Evolutionary conservation across 805 yeast species (phyloP), one percentile per base, ranked within the genome.

Genomic region (Torulaspora franciscae): DNA sequence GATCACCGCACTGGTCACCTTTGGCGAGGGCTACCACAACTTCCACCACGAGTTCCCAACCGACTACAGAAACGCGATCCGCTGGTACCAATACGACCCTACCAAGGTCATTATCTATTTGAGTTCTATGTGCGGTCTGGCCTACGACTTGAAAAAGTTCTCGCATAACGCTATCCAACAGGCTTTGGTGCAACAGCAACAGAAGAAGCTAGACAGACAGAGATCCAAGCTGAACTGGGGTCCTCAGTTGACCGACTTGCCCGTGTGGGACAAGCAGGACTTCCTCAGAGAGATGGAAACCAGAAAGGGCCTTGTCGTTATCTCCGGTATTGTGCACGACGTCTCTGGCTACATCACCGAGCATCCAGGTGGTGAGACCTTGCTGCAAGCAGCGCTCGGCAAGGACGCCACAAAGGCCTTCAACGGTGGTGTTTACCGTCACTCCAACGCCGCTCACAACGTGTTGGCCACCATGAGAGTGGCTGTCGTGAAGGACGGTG

Each of bases 31-130:
- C 51, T 84, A 85, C 73, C 93, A 85, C 62, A 85, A 85, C 69
- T 85, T 85, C 80, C 95, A 85, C 67, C 95, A 85, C 65, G 95
- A 85, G 72, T 85, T 85, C 76, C 93, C 95, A 58, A 77, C 86
- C 14, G 95, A 85, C 69, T 85, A 85, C 76, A 79, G 95, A 76
- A 85, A 85, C 62, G 93, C 93, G 29, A 74, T 85, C 62, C 82
- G 79, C 63, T 85, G 93, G 93, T 85, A 81, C 72, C 91, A 85
- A 73, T 85, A 80, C 62, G 95, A 85, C 64, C 95, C 95, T 54
- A 84, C 93, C 40, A 85, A 85, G 68, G 58, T 77, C 38, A 56
- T 75, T 42, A 83, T 85, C 55, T 84, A 73, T 66, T 24, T 65
- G 6, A 66, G 76, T 44, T 82, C 85, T 11, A 74, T 80, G 64